Percentiles rank a stretch among this genome's conserved stretches.
Evolutionary conservation across 352 stramenopile genomes (phyloP).

Genomic region (Pythium sp.): DNA sequence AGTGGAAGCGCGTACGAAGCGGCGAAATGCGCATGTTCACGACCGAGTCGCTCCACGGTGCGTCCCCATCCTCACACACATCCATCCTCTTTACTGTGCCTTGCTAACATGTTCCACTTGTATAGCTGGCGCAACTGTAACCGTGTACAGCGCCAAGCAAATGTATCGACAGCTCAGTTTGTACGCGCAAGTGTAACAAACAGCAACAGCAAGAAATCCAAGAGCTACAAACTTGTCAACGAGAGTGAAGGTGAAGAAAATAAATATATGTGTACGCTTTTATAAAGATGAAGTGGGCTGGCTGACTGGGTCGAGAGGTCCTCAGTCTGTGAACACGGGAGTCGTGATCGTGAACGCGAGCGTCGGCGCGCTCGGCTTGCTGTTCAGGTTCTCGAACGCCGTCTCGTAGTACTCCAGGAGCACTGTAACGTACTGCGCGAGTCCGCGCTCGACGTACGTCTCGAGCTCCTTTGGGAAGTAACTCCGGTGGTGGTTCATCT

Average conservation of each 20-base stretch:
- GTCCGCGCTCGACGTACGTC: constrained; percentile 66
- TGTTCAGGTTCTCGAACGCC: constrained; percentile 49
- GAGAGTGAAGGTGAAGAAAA: not conserved
- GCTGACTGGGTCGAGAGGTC: not conserved
- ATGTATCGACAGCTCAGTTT: constrained; percentile 77
- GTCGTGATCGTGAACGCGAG: constrained; percentile 82
- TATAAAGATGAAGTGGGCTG: not conserved
- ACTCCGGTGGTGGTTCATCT: constrained; percentile 34
- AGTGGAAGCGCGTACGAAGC: constrained; percentile 72
- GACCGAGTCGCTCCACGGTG: constrained; percentile 65
- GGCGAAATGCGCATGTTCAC: constrained; percentile 75
- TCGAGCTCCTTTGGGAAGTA: constrained; percentile 70
- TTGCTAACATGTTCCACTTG: not conserved
- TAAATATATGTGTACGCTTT: constrained; percentile 13
- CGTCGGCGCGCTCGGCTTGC: constrained; percentile 53
- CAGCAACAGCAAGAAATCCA: not conserved
- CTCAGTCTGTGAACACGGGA: constrained; percentile 64
- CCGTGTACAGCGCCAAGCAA: constrained; percentile 69
- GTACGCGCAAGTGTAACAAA: constrained; percentile 55
- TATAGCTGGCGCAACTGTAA: constrained; percentile 59
- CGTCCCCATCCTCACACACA: not conserved
- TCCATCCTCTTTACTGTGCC: not conserved
- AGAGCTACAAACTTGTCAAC: not conserved
- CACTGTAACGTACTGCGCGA: constrained; percentile 77
- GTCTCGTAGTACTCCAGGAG: constrained; percentile 82